Evolutionary conservation across 1,284 basidiomycete genomes (phyloP), one percentile per base, ranked within the genome.

Genomic region (Austroboletus rostrupii): DNA sequence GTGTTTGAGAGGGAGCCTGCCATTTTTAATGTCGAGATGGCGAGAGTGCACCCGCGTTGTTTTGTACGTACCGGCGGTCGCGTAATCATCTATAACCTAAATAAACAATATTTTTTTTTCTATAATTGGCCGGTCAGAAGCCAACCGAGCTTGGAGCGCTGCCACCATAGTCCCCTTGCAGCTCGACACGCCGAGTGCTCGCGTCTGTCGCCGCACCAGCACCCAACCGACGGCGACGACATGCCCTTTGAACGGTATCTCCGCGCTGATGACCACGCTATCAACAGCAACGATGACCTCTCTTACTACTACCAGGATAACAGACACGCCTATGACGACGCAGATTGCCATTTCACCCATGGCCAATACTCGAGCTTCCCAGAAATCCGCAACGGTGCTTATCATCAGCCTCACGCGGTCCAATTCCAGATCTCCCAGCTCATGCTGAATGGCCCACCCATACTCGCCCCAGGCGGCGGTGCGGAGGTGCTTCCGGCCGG

Each of bases 391-490:
- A 46, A 35, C 40, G n/a, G 64, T 57, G 56, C 53, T 43, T 53
- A 58, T 32, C 52, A 60, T 37, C 59, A 62, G 45, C 53, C 69
- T 14, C 61, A 68, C 52, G 62, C 61, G 9, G 62, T 84, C 45
- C 76, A 79, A 49, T 77, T 87, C 54, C 82, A 85, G 61, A 70
- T 87, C 42, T 85, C 85, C 7, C 71, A 75, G 17, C 87, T 83
- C 61, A 76, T 87, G 64, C 70, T 80, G 55, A 67, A 68, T 48
- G 75, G 75, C 5, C 70, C 76, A 0, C 80, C 83, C 13, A 74
- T 77, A 9, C 73, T 87, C 23, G 81, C 81, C 2, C 78, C 75
- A 5, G 85, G 83, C n/a, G 85, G 85, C 32, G 85, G 86, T 41
- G 85, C 81, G 12, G 86, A 88, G 63, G 79, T 84, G 11, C 60